phyloP scores from a whole-genome alignment of 345 rosid species.

The Streptanthus diversifolius region DNA sequence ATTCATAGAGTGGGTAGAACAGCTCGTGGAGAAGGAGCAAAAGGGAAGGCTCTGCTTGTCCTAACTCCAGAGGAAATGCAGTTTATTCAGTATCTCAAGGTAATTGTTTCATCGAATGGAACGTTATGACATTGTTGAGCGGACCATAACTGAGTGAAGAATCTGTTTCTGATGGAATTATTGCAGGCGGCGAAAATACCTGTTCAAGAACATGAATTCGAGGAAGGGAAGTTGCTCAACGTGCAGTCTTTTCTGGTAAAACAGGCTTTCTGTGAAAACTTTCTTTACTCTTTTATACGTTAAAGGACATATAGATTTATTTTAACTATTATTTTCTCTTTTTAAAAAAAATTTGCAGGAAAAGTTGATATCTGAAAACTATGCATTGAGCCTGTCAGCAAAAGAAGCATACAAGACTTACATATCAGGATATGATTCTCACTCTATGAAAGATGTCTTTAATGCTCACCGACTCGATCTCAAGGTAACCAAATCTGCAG shows the following conservation, averaged over 20 bases:
- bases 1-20: slow-evolving; percentile 98
- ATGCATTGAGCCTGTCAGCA: slow-evolving; percentile 72
- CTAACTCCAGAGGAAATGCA: slow-evolving; percentile 79
- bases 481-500: slow-evolving; percentile 47
- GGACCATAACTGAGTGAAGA: neutral
- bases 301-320: neutral
- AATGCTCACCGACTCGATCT: slow-evolving; percentile 83
- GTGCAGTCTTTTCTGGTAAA: slow-evolving; percentile 82
- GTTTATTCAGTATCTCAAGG: slow-evolving; percentile 85
- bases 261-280: neutral
- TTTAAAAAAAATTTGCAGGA: slow-evolving; percentile 49
- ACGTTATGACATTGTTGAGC: neutral
- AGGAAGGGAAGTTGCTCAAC: slow-evolving; percentile 62
- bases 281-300: neutral
- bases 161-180: neutral
- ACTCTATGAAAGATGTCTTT: slow-evolving; percentile 89
- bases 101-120: slow-evolving; percentile 13
- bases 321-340: neutral
- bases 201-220: slow-evolving; percentile 76
- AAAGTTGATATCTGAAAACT: slow-evolving; percentile 64
- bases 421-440: slow-evolving; percentile 88
- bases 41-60: slow-evolving; percentile 86
- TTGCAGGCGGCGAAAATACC: slow-evolving; percentile 83
- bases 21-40: slow-evolving; percentile 98
- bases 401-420: slow-evolving; percentile 91